phyloP scores from a whole-genome alignment of 75 land plant species.

The Cryptomeria japonica region DNA sequence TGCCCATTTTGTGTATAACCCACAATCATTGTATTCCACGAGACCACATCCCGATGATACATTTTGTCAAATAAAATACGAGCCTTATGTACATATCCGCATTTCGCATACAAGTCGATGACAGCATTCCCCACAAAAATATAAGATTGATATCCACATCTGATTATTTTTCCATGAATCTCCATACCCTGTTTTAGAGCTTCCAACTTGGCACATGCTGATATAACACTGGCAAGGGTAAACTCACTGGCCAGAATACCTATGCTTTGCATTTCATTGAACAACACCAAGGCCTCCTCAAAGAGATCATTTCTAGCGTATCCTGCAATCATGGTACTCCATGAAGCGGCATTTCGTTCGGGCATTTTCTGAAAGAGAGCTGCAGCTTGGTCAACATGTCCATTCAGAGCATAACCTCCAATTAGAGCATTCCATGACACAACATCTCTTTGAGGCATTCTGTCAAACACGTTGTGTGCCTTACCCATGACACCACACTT shows the following conservation, averaged over 20 bases:
- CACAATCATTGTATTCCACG: slow-evolving; percentile 69
- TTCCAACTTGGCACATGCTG: slow-evolving; percentile 43
- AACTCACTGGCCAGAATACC: slow-evolving; percentile 37
- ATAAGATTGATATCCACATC: slow-evolving; percentile 40
- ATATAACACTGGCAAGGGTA: slow-evolving; percentile 53
- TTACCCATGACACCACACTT: slow-evolving; percentile 2
- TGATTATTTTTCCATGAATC: slow-evolving; percentile 42
- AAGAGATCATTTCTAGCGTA: slow-evolving; percentile 41
- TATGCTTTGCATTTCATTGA: slow-evolving; percentile 31
- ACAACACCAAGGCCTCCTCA: slow-evolving; percentile 44
- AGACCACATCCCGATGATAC: slow-evolving; percentile 45
- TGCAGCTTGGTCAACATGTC: slow-evolving; percentile 28
- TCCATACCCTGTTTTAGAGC: slow-evolving; percentile 28
- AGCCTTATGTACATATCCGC: slow-evolving; percentile 39
- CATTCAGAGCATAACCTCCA: neutral
- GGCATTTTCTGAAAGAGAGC: slow-evolving; percentile 34
- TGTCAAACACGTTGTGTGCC: slow-evolving; percentile 9
- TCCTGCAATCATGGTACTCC: slow-evolving; percentile 61
- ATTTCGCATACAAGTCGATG: slow-evolving; percentile 52
- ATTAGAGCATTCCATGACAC: slow-evolving; percentile 23
- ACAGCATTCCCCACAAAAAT: slow-evolving; percentile 39
- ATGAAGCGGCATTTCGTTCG: slow-evolving; percentile 43
- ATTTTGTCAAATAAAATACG: slow-evolving; percentile 33
- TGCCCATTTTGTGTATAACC: slow-evolving; percentile 52
- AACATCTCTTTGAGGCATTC: slow-evolving; percentile 7